Evolutionary conservation across 208 protist species (phyloP), one percentile per base, ranked within the genome.

Genomic region (Novymonas esmeraldas): DNA sequence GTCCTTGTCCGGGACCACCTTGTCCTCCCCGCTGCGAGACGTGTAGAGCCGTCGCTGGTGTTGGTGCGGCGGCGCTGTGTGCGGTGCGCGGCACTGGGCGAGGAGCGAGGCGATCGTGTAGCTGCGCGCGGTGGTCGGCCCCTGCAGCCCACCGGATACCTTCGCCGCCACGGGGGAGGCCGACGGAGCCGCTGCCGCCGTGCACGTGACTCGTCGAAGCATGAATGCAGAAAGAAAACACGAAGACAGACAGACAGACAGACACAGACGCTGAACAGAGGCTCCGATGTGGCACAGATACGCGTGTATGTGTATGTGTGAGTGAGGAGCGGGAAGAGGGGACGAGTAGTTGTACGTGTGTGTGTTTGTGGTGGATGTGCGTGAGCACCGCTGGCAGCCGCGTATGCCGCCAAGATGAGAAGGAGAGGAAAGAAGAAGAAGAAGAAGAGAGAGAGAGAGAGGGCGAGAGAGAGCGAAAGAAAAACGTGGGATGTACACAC

Each of bases 201-300:
- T 45, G 39, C 68, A 46, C 13, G 52, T 38, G 24, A 76, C 29
- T 29, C 62, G 71, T 13, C 71, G 71, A 13, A 70, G 71, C 71
- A 76, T 76, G 31, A 26, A 16, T 14, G 6, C 3, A 34, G 6
- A 13, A 6, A 29, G 3, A 58, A 34, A n/a, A 14, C 26, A n/a
- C 26, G 1, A n/a, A 55, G 5, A 34, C n/a, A 3, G 4, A 0
- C 14, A 13, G 0, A 26, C 7, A 55, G 0, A 36, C 9, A 51
- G 24, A 55, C 1, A 28, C 14, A 0, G 49, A 14, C n/a, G n/a
- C n/a, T n/a, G n/a, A n/a, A n/a, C n/a, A n/a, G n/a, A n/a, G n/a
- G n/a, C n/a, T n/a, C n/a, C n/a, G n/a, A n/a, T n/a, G n/a, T n/a
- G n/a, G n/a, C n/a, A n/a, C n/a, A n/a, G n/a, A n/a, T n/a, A n/a